These are phyloP conservation scores for Vicia sativa DNA, from an alignment of 306 rosid species.

Conservation along the genomic window DNA sequence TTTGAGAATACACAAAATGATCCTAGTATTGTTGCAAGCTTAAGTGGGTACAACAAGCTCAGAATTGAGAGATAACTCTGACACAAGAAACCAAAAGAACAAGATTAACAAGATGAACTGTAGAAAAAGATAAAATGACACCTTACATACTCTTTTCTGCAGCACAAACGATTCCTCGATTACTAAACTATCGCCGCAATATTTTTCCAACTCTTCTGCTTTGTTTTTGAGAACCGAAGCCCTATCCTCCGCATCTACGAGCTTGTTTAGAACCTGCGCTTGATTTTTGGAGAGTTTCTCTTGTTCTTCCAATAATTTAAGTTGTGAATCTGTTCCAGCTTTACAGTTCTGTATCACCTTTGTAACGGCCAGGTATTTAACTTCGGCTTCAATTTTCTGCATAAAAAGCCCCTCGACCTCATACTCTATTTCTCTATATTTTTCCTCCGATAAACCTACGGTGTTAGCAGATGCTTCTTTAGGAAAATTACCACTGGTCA, in stretches of 20 bases:
- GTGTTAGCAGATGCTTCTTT: conserved; percentile 55
- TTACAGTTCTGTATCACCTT: conserved; percentile 53
- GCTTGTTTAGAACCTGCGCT: conserved; percentile 50
- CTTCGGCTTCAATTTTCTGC: conserved; percentile 76
- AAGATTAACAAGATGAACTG: conserved; percentile 60
- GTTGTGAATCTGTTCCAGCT: conserved; percentile 41
- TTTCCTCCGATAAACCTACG: conserved; percentile 46
- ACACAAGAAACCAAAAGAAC: conserved; percentile 51
- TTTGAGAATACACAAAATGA: conserved; percentile 46
- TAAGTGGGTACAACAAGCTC: conserved; percentile 80
- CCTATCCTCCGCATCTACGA: conserved; percentile 54
- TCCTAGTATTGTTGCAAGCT: conserved; percentile 38
- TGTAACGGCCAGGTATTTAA: conserved; percentile 57
- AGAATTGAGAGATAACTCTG: conserved; percentile 50
- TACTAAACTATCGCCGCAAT: conserved; percentile 51
- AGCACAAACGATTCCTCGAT: conserved; percentile 59
- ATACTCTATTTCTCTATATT: conserved; percentile 41
- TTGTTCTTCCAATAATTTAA: conserved; percentile 53
- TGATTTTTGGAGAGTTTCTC: conserved; percentile 55
- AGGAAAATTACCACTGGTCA: conserved; percentile 45
- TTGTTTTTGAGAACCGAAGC: conserved; percentile 58
- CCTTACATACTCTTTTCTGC: conserved; percentile 63
- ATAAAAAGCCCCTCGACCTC: conserved; percentile 57
- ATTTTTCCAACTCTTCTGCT: conserved; percentile 57
- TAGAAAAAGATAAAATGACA: conserved; percentile 51